Evolutionary conservation across 495 filamentous ascomycete species (phyloP), one percentile per base, ranked within the genome.

Genomic region (Pseudoneurospora amorphoporcata): DNA sequence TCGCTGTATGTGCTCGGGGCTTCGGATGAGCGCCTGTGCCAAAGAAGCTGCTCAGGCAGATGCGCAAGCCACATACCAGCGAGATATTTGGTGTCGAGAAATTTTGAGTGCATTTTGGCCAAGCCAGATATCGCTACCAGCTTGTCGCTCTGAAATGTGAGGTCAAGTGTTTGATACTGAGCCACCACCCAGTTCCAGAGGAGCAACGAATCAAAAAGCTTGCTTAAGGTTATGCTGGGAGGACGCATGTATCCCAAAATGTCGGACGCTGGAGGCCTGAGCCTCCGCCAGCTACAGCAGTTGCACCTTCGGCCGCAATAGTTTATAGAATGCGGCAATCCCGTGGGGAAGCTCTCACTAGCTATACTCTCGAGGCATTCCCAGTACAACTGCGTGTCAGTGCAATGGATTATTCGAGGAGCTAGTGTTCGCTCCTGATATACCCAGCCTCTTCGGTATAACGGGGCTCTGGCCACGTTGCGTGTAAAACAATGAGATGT

Each of bases 351-450:
- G 23, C 47, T 58, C 10, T 58, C 47, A 32, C 19, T 32, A 1
- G 47, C 47, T 0, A 58, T 16, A 0, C 47, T 58, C 1, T 43
- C n/a, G 29, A 32, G 47, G 2, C 72, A 73, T 32, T 73, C 69
- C 72, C 69, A 71, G 2, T 39, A n/a, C 32, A 71, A 14, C 58
- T 73, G 53, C 1, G 32, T 39, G 17, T 4, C 0, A 6, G 5
- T 35, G n/a, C 39, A 73, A 8, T 73, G 69, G 17, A 73, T 2
- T 0, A 73, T 47, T 0, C 72, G 69, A 8, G 37, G 45, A 29
- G 72, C 38, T 2, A 73, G 47, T 8, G 70, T 16, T 16, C 69
- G 45, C 39, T 73, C 72, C 19, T 73, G 72, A 23, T n/a, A 68
- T 17, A 40, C 43, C 72, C 53, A 73, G 4, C 39, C 72, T 43